phyloP scores from a whole-genome alignment of 2,329 filamentous ascomycete genomes.

The Claviceps maximensis region DNA sequence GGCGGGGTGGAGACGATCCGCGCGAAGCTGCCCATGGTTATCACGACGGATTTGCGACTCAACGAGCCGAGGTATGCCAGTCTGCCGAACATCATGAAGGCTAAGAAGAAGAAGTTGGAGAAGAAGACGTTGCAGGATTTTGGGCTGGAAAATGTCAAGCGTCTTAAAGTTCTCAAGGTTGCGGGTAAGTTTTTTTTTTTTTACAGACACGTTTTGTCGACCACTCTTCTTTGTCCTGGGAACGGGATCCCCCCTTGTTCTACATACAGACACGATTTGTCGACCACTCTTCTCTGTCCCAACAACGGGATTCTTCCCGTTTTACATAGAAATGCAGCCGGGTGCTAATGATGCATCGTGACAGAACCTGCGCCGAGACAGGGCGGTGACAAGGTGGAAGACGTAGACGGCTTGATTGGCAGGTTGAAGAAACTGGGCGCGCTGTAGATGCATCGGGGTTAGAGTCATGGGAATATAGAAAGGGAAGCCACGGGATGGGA shows the following conservation, averaged over 20 bases:
- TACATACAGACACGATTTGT: too few species aligned
- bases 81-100: conserved; percentile 99
- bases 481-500: neutral
- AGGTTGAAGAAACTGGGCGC: conserved; percentile 96
- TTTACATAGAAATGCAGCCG: too few species aligned
- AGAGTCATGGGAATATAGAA: neutral
- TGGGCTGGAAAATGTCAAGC: conserved; percentile 58
- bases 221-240: neutral
- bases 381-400: conserved; percentile 92
- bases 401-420: conserved; percentile 84
- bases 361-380: conserved; percentile 74
- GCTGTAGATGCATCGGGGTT: conserved; percentile 36
- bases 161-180: conserved; percentile 85
- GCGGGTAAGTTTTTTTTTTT: conserved; percentile 42
- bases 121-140: conserved; percentile 81
- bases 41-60: conserved; percentile 86
- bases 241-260: too few species aligned
- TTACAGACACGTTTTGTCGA: too few species aligned
- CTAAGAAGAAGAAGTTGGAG: conserved; percentile 97
- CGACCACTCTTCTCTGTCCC: neutral
- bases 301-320: neutral
- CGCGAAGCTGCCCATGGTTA: conserved; percentile 77
- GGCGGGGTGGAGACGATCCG: conserved; percentile 84
- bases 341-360: neutral
- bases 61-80: conserved; percentile 94